Evolutionary conservation across 1,284 basidiomycete genomes (phyloP).

Genomic region (Omphalotus olearius): DNA sequence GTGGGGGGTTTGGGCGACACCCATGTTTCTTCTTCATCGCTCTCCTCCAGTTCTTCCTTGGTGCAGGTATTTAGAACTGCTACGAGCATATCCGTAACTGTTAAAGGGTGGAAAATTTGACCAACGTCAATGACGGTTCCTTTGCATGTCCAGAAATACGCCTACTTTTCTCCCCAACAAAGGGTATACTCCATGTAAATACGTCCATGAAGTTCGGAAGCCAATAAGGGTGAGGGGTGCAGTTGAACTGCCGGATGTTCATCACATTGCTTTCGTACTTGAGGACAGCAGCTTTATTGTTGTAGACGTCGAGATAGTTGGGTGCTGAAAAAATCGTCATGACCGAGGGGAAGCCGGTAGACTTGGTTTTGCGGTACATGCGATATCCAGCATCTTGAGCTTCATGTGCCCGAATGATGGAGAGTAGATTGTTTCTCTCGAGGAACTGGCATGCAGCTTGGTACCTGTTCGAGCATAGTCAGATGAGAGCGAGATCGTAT

Average conservation of each 20-base stretch:
- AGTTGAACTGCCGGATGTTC: constrained; percentile 96
- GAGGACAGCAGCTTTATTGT: constrained; percentile 94
- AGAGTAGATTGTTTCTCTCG: constrained; percentile 91
- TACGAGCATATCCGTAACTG: constrained; percentile 95
- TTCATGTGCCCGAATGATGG: constrained; percentile 93
- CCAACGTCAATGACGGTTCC: constrained; percentile 4
- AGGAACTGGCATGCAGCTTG: constrained; percentile 92
- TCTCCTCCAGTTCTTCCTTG: constrained; percentile 92
- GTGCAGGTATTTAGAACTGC: constrained; percentile 92
- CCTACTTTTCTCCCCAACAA: constrained; percentile 93
- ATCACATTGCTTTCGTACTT: constrained; percentile 97
- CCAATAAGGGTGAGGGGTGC: constrained; percentile 94
- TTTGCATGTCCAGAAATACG: constrained; percentile 13
- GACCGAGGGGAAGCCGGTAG: constrained; percentile 89
- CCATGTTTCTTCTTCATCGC: constrained; percentile 52
- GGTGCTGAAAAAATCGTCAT: constrained; percentile 97
- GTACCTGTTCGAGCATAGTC: constrained; percentile 48
- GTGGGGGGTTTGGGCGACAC: constrained; percentile 27
- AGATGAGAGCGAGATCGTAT: constrained; percentile 8
- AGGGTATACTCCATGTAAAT: constrained; percentile 88
- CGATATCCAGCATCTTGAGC: constrained; percentile 93
- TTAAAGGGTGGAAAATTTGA: not conserved
- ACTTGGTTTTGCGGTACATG: constrained; percentile 96
- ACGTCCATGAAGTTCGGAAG: constrained; percentile 94
- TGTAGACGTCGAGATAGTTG: constrained; percentile 95